Base-by-base conservation (phyloP, 1,284 basidiomycete species). In the Flammula alnicola region DNA sequence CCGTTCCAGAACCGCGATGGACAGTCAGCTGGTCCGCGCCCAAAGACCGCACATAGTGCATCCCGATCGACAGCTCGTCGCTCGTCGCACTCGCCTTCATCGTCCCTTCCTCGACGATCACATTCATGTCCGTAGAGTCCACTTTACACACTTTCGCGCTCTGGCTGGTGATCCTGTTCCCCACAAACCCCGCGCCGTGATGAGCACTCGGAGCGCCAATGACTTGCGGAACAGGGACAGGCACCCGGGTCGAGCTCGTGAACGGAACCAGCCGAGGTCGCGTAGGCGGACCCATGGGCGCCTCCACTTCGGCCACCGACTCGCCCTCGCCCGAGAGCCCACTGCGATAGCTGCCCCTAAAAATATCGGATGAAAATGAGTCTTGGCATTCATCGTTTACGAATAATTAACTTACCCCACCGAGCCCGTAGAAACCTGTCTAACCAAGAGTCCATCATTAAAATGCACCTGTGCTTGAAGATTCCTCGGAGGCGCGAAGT, bases 191-290 rank as follows among this genome's bases (percentile, higher is more conserved):
- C 26, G 10, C 35, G 4, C 37, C 47, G 12, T 19, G 45, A 38
- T 22, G 52, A 56, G 39, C 58, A 54, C 44, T 59, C 52, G 35
- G 57, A 3, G 37, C 27, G 29, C 17, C 49, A 6, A 33, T 16
- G 33, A 47, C 39, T 22, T 60, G 52, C 25, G 85, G 82, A 3
- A 80, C 71, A 27, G 85, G 84, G 9, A 80, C 72, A 26, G 85
- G 85, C 17, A 88, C 85, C n/a, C 83, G 80, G 23, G 78, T 76
- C 19, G 84, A 80, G 56, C 79, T 81, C 4, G 82, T 88, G 62
- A 91, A 89, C 31, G 83, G 84, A 23, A 90, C 86, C n/a, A 91
- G 66, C 22, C 85, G 78, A 31, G 86, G 83, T 12, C 79, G 76
- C 14, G 70, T 59, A 23, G 52, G 56, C n/a, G 55, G 58, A 6